A percentile compares a stretch with the other conserved stretches of the same genome.
These are phyloP conservation scores for Podaxis sp. DNA, from an alignment of 768 basidiomycete genomes.

Conservation along the genomic window DNA sequence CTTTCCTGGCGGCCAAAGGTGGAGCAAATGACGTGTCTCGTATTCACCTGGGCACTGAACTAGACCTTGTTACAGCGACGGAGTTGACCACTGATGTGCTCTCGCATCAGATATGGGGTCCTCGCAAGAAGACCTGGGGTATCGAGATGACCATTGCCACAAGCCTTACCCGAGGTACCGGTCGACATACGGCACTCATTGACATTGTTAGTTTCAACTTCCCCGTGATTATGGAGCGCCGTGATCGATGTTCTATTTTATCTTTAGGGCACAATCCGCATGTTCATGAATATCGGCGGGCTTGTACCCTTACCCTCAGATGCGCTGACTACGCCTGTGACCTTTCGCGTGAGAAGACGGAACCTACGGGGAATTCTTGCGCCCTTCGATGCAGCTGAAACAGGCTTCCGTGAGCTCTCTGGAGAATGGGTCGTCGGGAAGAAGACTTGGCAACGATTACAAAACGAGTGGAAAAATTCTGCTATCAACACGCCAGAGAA, in stretches of 20 bases:
- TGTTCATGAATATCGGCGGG: conserved; percentile 76
- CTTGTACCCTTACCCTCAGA: conserved; percentile 87
- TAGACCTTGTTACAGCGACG: conserved; percentile 30
- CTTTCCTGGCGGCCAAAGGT: conserved; percentile 72
- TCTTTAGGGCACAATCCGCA: conserved; percentile 48
- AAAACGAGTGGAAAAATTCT: conserved; percentile 66
- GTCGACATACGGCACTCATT: conserved; percentile 76
- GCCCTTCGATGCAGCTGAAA: conserved; percentile 71
- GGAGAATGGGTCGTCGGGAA: conserved; percentile 99
- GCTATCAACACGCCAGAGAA: conserved; percentile 31
- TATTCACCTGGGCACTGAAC: conserved; percentile 5
- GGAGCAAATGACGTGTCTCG: conserved; percentile 7
- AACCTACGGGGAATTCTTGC: conserved; percentile 78
- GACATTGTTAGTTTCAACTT: conserved; percentile 61
- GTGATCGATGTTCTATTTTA: conserved; percentile 4
- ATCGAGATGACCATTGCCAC: conserved; percentile 90
- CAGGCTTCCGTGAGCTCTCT: conserved; percentile 75
- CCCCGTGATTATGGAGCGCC: conserved; percentile 1
- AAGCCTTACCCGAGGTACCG: conserved; percentile 83
- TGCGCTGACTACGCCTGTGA: conserved; percentile 92
- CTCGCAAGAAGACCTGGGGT: conserved; percentile 89
- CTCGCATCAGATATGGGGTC: conserved; percentile 81
- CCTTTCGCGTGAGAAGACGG: conserved; percentile 77
- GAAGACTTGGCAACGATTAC: conserved; percentile 84
- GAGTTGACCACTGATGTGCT: conserved; percentile 67